Evolutionary conservation across 768 basidiomycete genomes (phyloP), one percentile per base, ranked within the genome.

Genomic region (Boletus speciosus): DNA sequence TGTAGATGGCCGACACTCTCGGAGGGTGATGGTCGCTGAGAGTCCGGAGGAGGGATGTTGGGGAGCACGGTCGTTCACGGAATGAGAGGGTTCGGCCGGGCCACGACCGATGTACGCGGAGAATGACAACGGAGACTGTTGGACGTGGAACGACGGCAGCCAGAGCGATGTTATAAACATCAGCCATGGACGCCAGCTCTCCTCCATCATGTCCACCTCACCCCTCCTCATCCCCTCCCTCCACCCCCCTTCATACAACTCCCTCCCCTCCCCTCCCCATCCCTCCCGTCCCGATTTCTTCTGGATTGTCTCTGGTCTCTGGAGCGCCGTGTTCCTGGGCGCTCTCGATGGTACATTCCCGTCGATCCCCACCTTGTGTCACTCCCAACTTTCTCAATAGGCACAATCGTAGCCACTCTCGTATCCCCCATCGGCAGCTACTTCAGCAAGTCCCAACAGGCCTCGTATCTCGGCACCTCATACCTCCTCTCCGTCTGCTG

Each of bases 401-500:
- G 88, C 61, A 93, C 90, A 5, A 85, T 93, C 62, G 91, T 93
- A 55, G 92, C 91, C 27, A 94, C 92, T 2, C 79, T 94, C 47
- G 74, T 91, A 54, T 82, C 86, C 39, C 88, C 90, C 52, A 93
- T 94, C 59, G 92, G 91, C 49, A 91, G 88, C 65, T 80, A 88
- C 65, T 94, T 92, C 72, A 77, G 84, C 64, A 86, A 86, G 67
- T 86, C 85, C 35, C 83, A 86, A 64, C 83, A 88, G 59, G 81
- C 90, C 14, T 89, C 89, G 1, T 94, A 95, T 71, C 85, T 97
- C 54, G 94, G 90, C 32, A 93, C 92, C 12, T 81, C 90, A 12
- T 94, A 94, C 74, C 74, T 95, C 59, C 76, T 94, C 42, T 91
- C 89, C 49, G 83, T 93, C 38, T 93, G 92, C 65, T 93, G 90